Evolutionary conservation across 2,329 filamentous ascomycete species (phyloP).

Genomic region (Aaosphaeria arxii): DNA sequence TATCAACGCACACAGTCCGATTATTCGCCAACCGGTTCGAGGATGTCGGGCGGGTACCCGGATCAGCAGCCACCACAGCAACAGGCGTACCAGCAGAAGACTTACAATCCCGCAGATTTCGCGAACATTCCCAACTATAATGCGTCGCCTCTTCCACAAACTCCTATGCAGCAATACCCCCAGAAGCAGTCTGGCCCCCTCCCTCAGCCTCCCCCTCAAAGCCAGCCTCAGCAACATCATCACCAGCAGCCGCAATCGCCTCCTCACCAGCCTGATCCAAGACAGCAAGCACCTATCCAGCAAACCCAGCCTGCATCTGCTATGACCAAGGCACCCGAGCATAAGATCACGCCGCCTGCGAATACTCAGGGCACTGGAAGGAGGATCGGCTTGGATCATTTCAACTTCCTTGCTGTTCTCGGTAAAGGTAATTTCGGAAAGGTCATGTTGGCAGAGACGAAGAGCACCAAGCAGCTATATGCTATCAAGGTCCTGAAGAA

Average conservation of each 20-base stretch:
- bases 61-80: slow-evolving; percentile 40
- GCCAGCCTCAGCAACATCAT: slow-evolving; percentile 36
- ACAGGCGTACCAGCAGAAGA: slow-evolving; percentile 51
- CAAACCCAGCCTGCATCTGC: slow-evolving; percentile 26
- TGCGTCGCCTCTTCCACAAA: slow-evolving; percentile 15
- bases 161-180: slow-evolving; percentile 26
- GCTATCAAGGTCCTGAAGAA: slow-evolving; percentile 99
- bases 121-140: slow-evolving; percentile 47
- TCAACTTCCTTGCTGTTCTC: slow-evolving; percentile 97
- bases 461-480: slow-evolving; percentile 85
- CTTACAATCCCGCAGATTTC: slow-evolving; percentile 78
- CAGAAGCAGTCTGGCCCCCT: slow-evolving; percentile 34
- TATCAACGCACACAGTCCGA: slow-evolving; percentile 47
- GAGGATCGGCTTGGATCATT: slow-evolving; percentile 93
- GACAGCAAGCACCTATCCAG: slow-evolving; percentile 39
- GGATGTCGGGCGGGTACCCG: slow-evolving; percentile 34
- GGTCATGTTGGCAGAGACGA: slow-evolving; percentile 98
- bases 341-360: slow-evolving; percentile 66
- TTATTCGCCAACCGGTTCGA: slow-evolving; percentile 30
- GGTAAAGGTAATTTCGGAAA: slow-evolving; percentile 99
- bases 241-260: slow-evolving; percentile 32
- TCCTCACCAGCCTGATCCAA: slow-evolving; percentile 42
- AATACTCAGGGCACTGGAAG: slow-evolving; percentile 68
- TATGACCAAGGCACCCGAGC: slow-evolving; percentile 29
- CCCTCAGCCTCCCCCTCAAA: slow-evolving; percentile 46